Evolutionary conservation across 1,139 yeast genomes (phyloP), one percentile per base, ranked within the genome.

Genomic region (Geotrichum cucujoidarum): DNA sequence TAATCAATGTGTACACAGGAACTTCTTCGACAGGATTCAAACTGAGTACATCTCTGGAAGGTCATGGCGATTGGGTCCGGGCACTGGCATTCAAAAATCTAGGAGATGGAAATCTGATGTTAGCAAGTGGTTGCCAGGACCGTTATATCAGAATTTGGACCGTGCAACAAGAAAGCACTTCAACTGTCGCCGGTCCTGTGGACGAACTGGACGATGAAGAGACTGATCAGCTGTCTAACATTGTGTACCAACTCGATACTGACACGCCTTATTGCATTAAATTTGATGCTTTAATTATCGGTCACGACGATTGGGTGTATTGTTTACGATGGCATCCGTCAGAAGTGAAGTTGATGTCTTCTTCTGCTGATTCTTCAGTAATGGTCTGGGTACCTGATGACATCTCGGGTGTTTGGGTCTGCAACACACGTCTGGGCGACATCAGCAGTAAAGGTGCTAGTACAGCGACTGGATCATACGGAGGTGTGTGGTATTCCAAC

Each of bases 251-350:
- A 2, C 39, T 64, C 10, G 53, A 49, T 6, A 50, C 50, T 44
- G 54, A 63, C 4, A 65, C 69, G 4, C 47, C 51, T 47, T 77
- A 75, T 47, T 78, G 88, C 0, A 75, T 88, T 51, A 80, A 80
- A 55, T 89, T 89, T 62, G 98, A 94, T 62, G 97, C 98, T 0
- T 76, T 94, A 54, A 80, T 94, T 29, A 83, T 92, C 84, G 98
- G 98, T 8, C 98, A 94, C 64, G 99, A 94, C 63, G 99, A 94
- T 65, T 94, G 98, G 98, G 83, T 94, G 25, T 80, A 92, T 11
- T 81, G 89, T 7, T 71, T 92, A 40, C 73, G 76, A 48, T 94
- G 98, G 97, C 86, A 84, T 59, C 83, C 84, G 22, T 61, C 69
- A 1, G 43, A 40, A 16, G 61, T 68, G 4, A 74, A 77, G 50